Evolutionary conservation across 1,284 basidiomycete species (phyloP).

Genomic region (Mycosarcoma maydis): DNA sequence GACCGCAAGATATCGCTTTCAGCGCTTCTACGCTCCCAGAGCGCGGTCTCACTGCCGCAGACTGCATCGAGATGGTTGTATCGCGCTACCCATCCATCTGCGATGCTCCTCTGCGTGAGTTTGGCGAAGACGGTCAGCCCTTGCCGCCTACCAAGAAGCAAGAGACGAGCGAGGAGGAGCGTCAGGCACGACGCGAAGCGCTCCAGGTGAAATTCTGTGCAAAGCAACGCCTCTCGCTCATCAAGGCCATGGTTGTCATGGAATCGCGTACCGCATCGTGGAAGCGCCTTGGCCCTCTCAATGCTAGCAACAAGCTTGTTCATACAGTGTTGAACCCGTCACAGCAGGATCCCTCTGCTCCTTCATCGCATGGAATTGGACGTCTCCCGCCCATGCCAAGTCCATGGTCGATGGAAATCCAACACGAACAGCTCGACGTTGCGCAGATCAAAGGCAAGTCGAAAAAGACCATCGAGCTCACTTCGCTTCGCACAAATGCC

Average conservation of each 20-base stretch:
- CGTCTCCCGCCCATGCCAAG: conserved; percentile 48
- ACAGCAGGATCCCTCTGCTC: conserved; percentile 1
- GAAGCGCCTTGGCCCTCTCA: conserved; percentile 37
- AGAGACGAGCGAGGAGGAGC: conserved; percentile 51
- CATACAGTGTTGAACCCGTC: neutral
- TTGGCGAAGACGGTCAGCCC: conserved; percentile 49
- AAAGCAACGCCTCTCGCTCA: conserved; percentile 47
- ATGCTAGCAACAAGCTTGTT: conserved; percentile 6
- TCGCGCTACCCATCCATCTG: conserved; percentile 35
- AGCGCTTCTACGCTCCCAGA: conserved; percentile 35
- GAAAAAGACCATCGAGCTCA: conserved; percentile 52
- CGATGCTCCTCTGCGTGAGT: conserved; percentile 38
- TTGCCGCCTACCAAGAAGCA: conserved; percentile 54
- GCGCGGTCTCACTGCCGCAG: conserved; percentile 9
- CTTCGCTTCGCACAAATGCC: conserved; percentile 42
- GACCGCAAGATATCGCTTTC: conserved; percentile 36
- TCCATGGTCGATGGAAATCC: conserved; percentile 51
- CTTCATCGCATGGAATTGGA: neutral
- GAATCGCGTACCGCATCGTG: conserved; percentile 43
- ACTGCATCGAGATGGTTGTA: conserved; percentile 28
- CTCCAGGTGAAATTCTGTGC: conserved; percentile 35
- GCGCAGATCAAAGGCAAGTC: conserved; percentile 45
- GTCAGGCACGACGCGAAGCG: conserved; percentile 37
- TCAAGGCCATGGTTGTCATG: conserved; percentile 59
- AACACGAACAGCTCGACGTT: conserved; percentile 45